Evolutionary conservation across 345 rosid genomes (phyloP).

Genomic region (Corchorus olitorius): DNA sequence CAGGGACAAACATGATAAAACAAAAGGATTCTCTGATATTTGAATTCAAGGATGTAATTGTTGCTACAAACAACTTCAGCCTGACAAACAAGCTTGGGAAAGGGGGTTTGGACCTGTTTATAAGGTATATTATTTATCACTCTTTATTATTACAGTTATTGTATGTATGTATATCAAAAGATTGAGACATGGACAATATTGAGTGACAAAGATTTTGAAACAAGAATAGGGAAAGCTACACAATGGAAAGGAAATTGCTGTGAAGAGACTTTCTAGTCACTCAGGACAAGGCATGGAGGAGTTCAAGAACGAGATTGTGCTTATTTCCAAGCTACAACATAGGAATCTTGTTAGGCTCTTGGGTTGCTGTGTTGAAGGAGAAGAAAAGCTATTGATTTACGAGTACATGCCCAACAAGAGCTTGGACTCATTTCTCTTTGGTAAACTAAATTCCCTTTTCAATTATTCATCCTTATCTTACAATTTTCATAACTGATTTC

Average conservation of each 20-base stretch:
- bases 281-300: slow-evolving; percentile 32
- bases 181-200: no score
- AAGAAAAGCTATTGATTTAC: slow-evolving; percentile 26
- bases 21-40: no score
- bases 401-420: slow-evolving; percentile 33
- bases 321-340: slow-evolving; percentile 35
- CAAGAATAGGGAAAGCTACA: slow-evolving; percentile 19
- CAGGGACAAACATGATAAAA: neutral
- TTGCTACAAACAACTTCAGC: slow-evolving; percentile 10
- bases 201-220: no score
- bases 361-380: slow-evolving; percentile 28
- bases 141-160: neutral
- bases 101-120: slow-evolving; percentile 47
- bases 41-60: neutral
- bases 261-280: slow-evolving; percentile 28
- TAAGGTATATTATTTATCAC: slow-evolving; percentile 30
- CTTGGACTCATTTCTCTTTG: slow-evolving; percentile 27
- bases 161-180: no score
- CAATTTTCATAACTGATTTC: no score
- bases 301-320: slow-evolving; percentile 34
- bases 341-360: slow-evolving; percentile 31
- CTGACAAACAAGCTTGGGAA: neutral
- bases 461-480: no score
- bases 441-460: slow-evolving; percentile 4
- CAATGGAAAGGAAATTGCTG: slow-evolving; percentile 29